Evolutionary conservation across 192 early-diverging fungal species (phyloP).

Genomic region (Kappamyces sp.): DNA sequence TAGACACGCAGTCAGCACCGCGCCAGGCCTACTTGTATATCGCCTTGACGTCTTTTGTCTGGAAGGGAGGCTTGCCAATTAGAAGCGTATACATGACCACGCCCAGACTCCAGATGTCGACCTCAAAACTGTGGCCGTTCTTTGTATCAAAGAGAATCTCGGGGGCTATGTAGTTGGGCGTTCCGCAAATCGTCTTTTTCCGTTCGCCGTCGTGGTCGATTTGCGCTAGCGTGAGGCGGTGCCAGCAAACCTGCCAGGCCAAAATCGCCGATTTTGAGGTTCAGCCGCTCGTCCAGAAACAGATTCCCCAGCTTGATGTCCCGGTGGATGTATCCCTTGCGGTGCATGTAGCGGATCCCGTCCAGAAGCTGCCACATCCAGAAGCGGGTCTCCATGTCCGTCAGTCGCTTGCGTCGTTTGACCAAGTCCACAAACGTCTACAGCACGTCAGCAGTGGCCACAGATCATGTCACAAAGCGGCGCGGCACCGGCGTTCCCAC

Average conservation of each 20-base stretch:
- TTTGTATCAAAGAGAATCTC: constrained; percentile 78
- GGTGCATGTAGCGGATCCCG: constrained; percentile 78
- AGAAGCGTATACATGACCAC: constrained; percentile 72
- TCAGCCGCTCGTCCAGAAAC: constrained; percentile 72
- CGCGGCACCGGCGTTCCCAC: constrained; percentile 28
- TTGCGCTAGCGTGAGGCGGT: too few relatives aligned
- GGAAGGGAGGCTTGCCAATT: constrained; percentile 85
- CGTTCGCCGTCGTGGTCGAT: constrained; percentile 73
- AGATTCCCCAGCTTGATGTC: constrained; percentile 96
- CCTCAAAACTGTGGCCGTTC: constrained; percentile 85
- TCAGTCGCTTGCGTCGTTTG: constrained; percentile 65
- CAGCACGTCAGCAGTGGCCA: neutral
- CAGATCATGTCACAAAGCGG: neutral
- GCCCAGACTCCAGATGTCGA: constrained; percentile 84
- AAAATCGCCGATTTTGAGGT: constrained; percentile 93
- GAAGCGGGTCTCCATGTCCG: constrained; percentile 85
- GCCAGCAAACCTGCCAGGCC: constrained; percentile 71
- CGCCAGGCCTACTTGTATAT: constrained; percentile 62
- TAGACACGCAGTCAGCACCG: constrained; percentile 16
- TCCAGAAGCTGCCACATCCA: constrained; percentile 77
- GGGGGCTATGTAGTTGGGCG: constrained; percentile 96
- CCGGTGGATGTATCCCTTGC: constrained; percentile 75
- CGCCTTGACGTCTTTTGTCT: constrained; percentile 64
- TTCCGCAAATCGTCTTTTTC: constrained; percentile 94
- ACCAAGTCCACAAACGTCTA: constrained; percentile 84